Evolutionary conservation across 768 basidiomycete species (phyloP), one percentile per base, ranked within the genome.

Genomic region (Coprinellus aureogranulatus): DNA sequence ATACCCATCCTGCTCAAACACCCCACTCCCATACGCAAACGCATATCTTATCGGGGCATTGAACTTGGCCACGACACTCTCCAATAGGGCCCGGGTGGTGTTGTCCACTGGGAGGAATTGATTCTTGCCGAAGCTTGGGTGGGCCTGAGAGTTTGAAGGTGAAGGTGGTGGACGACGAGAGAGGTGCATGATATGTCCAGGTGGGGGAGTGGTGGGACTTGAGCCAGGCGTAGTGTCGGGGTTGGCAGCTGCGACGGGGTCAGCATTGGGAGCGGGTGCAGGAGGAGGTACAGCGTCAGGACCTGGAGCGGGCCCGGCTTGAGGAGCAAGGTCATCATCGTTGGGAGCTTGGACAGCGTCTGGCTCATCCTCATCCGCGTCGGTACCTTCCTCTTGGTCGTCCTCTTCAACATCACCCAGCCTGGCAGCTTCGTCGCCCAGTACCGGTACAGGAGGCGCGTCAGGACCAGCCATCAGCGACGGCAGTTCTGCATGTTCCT

Each of bases 11-110:
- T 99, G 97, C 66, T 91, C 85, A 64, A 97, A 97, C 1, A 98
- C 94, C 0, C 96, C 97, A 2, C 90, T 93, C 12, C 97, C 97
- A 68, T 98, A 99, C 0, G 97, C 97, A 67, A 98, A 94, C 0
- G 95, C 97, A 77, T 96, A 98, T 22, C 95, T 87, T 49, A 98
- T 90, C 10, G 95, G 95, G 0, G 92, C 92, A 41, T 92, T 82
- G 65, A 98, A 96, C 48, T 84, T 79, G 14, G 77, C 75, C 31
- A 97, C 87, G 56, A 98, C 87, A 58, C 81, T 78, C 67, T 94
- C 90, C 16, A 96, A 80, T 25, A 93, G 75, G 2, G 89, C 86
- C 3, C 92, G 83, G 2, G 88, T 93, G 25, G 88, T 85, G 67
- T 87, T 86, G 12, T 90, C 79, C 8, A 94, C 92, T 0, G 88